Evolutionary conservation across 768 basidiomycete species (phyloP).

Genomic region (Boletus speciosus): DNA sequence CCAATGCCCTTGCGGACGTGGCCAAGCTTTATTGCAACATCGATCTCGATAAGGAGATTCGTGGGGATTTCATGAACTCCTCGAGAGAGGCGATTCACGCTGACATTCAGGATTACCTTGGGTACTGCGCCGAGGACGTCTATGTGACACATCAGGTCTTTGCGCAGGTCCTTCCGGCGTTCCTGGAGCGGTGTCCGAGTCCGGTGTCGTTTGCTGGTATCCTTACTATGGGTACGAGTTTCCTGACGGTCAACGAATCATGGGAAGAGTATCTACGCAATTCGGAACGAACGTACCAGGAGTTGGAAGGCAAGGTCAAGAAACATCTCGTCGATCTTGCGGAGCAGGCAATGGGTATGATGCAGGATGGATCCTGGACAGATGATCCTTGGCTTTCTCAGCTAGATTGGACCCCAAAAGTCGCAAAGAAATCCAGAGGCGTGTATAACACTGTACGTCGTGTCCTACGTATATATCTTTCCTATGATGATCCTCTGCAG

Average conservation of each 20-base stretch:
- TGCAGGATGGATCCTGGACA: slow-evolving; percentile 54
- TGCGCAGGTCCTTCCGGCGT: slow-evolving; percentile 70
- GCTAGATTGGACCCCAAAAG: slow-evolving; percentile 93
- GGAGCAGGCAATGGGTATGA: slow-evolving; percentile 47
- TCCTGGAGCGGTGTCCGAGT: slow-evolving; percentile 79
- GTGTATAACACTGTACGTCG: slow-evolving; percentile 34
- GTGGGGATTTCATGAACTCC: slow-evolving; percentile 72
- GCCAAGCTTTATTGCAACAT: slow-evolving; percentile 87
- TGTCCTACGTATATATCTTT: not conserved
- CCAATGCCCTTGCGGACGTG: slow-evolving; percentile 90
- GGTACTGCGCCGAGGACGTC: slow-evolving; percentile 87
- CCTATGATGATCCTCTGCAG: slow-evolving; percentile 5
- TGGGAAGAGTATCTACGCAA: slow-evolving; percentile 82
- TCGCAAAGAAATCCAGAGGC: slow-evolving; percentile 65
- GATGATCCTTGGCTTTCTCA: slow-evolving; percentile 83
- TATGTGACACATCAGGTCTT: slow-evolving; percentile 81
- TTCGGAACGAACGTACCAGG: slow-evolving; percentile 74
- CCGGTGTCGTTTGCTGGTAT: slow-evolving; percentile 93
- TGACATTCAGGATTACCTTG: slow-evolving; percentile 68
- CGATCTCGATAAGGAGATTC: slow-evolving; percentile 69
- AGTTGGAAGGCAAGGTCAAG: slow-evolving; percentile 63
- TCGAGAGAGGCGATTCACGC: slow-evolving; percentile 62
- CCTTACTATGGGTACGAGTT: slow-evolving; percentile 86
- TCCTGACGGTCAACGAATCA: slow-evolving; percentile 83
- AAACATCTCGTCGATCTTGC: slow-evolving; percentile 66